Conservation (phyloP, 208 protist genomes). For the Crithidia acanthocephali region DNA sequence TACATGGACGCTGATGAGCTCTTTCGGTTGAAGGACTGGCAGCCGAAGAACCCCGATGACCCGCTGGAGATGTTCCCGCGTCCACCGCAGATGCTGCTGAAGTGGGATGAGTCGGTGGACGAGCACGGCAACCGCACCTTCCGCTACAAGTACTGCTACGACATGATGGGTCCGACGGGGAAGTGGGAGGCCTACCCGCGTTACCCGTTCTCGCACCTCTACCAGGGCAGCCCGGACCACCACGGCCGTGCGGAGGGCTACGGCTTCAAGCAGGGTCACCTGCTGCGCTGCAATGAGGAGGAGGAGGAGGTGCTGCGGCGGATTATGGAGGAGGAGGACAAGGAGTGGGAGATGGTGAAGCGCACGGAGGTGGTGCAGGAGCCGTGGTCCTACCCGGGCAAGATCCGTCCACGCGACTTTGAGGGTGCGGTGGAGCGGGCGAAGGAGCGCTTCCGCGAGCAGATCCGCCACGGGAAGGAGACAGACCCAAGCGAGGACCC, state of each 20-base stretch:
- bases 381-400: constrained; percentile 91
- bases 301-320: constrained; percentile 90
- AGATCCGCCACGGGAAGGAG: constrained; percentile 81
- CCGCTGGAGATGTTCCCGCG: constrained; percentile 91
- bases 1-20: constrained; percentile 92
- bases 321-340: constrained; percentile 93
- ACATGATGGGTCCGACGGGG: constrained; percentile 86
- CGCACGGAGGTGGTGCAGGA: constrained; percentile 91
- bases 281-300: constrained; percentile 85
- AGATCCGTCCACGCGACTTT: constrained; percentile 86
- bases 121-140: constrained; percentile 93
- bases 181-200: constrained; percentile 91
- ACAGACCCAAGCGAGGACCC: constrained; percentile 90
- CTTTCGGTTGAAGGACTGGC: constrained; percentile 89
- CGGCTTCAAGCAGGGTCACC: constrained; percentile 91
- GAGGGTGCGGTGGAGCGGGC: constrained; percentile 87
- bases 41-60: constrained; percentile 89
- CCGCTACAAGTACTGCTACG: constrained; percentile 90
- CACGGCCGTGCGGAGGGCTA: constrained; percentile 83
- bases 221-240: constrained; percentile 76
- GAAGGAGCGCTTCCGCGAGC: constrained; percentile 83
- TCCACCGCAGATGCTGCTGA: constrained; percentile 81
- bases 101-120: constrained; percentile 89
- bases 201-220: constrained; percentile 89
- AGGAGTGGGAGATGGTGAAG: constrained; percentile 94